Evolutionary conservation across 73 alveolate genomes (phyloP), one percentile per base, ranked within the genome.

Genomic region (Paramecium bursaria): DNA sequence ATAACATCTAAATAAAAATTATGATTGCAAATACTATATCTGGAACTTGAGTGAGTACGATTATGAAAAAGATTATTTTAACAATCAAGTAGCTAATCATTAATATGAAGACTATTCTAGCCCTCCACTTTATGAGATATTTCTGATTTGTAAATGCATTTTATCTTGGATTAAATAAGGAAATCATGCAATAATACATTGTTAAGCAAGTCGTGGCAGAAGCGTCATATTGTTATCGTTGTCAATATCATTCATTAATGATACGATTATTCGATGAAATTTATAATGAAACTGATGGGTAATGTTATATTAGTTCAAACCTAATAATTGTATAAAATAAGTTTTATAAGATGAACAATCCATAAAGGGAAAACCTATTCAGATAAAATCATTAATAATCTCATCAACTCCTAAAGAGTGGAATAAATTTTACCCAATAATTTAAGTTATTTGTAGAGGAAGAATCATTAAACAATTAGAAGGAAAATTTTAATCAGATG

Each of bases 1-100:
- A 0, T 67, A 17, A 21, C 21, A 67, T 67, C 44, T 67, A 7
- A 67, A 67, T 67, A 67, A 19, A 67, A 19, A 67, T 21, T 67
- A 39, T 42, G 82, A 57, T 15, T 57, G 22, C 35, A 42, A 67
- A 39, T 67, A 67, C 35, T 42, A 33, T 67, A 42, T 67, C 21
- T 67, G 82, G 82, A 67, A 67, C 44, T 42, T 67, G 13, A 67
- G 82, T 15, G 82, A 67, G 50, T 57, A 67, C 44, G 55, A 67
- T 42, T 67, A 67, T 42, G 9, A 44, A 14, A 67, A 57, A 67
- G 53, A 67, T 13, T 67, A 25, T 30, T 67, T 67, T 67, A 25
- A 67, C 42, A 67, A 67, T 67, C 27, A 67, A 13, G 82, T 67
- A 21, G 26, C 55, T 21, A 31, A 39, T 42, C 82, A 67, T 21